Evolutionary conservation across 352 stramenopile genomes (phyloP).

Genomic region (Globisporangium sylvaticum): DNA sequence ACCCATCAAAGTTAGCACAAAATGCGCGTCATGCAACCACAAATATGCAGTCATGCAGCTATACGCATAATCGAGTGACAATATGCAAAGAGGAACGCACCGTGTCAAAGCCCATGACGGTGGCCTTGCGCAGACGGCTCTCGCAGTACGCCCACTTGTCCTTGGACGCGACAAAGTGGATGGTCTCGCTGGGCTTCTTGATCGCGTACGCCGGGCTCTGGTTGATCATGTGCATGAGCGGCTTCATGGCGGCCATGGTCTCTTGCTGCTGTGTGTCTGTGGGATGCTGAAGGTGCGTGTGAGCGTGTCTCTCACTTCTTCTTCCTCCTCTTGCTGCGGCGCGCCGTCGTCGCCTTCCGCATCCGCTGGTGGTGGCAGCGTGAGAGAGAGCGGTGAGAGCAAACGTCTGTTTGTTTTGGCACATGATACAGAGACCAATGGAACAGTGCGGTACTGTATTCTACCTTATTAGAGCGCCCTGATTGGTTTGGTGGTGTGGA

Average conservation of each 20-base stretch:
- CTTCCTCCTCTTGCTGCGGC: slow-evolving; percentile 7
- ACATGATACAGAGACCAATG: slow-evolving; percentile 7
- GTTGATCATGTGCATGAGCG: slow-evolving; percentile 42
- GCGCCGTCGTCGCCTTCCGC: slow-evolving; percentile 7
- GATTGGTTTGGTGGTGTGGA: not conserved
- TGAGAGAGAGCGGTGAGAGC: slow-evolving; percentile 1
- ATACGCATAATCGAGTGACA: not conserved
- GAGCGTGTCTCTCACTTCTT: slow-evolving; percentile 7
- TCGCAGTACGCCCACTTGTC: slow-evolving; percentile 53
- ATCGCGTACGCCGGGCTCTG: slow-evolving; percentile 55
- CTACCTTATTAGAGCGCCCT: not conserved
- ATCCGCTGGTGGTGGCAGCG: slow-evolving; percentile 7
- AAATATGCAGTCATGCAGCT: not conserved
- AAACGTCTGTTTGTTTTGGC: not conserved
- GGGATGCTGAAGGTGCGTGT: not conserved
- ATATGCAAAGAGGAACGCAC: slow-evolving; percentile 24
- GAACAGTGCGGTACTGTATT: not conserved
- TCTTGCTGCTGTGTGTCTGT: not conserved
- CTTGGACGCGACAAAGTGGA: slow-evolving; percentile 48
- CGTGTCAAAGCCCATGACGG: slow-evolving; percentile 67
- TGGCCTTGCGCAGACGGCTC: slow-evolving; percentile 36
- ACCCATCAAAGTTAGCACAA: slow-evolving; percentile 6
- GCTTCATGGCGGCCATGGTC: slow-evolving; percentile 17
- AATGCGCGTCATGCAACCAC: not conserved
- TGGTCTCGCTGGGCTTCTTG: slow-evolving; percentile 23